Percentiles rank a stretch among this genome's conserved stretches.
Conservation (phyloP, 345 rosid genomes). For the Ailanthus altissimus region DNA sequence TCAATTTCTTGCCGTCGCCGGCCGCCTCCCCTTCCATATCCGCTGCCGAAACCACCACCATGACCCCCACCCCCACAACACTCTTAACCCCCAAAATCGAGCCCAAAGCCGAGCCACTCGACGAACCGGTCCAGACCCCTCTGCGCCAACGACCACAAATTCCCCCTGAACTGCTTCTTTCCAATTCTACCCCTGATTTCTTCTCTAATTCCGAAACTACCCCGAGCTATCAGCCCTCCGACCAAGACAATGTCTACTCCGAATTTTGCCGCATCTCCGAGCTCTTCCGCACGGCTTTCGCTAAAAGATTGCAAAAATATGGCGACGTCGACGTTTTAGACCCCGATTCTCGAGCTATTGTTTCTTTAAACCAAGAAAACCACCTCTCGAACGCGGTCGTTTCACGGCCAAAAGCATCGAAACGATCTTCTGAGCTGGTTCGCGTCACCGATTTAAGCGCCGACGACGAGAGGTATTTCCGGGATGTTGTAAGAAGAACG, state of each 20-base stretch:
- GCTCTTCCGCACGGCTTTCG: conserved; percentile 61
- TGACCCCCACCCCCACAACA: conserved; percentile 24
- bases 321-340: conserved; percentile 41
- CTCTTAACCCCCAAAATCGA: conserved; percentile 46
- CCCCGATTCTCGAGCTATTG: conserved; percentile 59
- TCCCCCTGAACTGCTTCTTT: not conserved
- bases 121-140: conserved; percentile 28
- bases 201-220: conserved; percentile 35
- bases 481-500: conserved; percentile 60
- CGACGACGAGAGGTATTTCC: conserved; percentile 57
- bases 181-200: conserved; percentile 30
- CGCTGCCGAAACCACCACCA: conserved; percentile 16
- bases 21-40: not conserved
- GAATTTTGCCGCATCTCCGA: conserved; percentile 56
- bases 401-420: conserved; percentile 31
- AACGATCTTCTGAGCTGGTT: conserved; percentile 73
- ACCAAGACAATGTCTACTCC: conserved; percentile 42
- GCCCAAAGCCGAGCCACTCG: conserved; percentile 61
- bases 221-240: conserved; percentile 36
- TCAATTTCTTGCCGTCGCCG: conserved; percentile 44
- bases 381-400: conserved; percentile 22
- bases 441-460: conserved; percentile 62
- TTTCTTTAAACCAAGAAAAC: conserved; percentile 36
- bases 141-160: conserved; percentile 22
- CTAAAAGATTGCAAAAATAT: conserved; percentile 37